Base-by-base conservation (phyloP, 1,284 basidiomycete genomes). In the Marasmius tenuissimus region DNA sequence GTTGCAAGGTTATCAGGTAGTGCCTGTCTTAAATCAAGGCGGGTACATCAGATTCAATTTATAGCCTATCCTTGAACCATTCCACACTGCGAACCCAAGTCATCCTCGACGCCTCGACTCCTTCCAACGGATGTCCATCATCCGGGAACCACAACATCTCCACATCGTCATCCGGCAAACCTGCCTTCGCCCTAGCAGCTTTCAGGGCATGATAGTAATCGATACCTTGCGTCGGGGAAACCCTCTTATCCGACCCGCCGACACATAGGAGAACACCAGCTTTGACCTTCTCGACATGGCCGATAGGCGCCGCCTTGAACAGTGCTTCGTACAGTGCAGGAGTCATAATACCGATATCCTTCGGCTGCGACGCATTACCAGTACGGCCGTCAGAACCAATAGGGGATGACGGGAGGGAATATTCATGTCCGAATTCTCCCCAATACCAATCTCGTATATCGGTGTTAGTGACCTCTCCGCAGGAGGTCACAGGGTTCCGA, bases 361-460 rank as follows among this genome's bases (percentile, higher is more conserved):
- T 14, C 0, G 73, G 70, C 3, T 53, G 2, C 34, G 39, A 52
- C 16, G n/a, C 38, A 34, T 39, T 51, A 27, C 59, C 37, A 22
- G 42, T 54, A 12, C 34, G 16, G n/a, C 60, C 22, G 61, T 66
- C 61, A 4, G 64, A 34, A 8, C 22, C 59, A 34, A 67, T 59
- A 38, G 76, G 64, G 18, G 69, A 73, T 18, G 78, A 80, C 4
- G 65, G 64, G 1, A 80, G 59, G 0, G 78, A 74, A 58, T 81
- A 85, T 1, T 71, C 65, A 3, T 85, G 62, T 0, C 81, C 85
- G 58, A 86, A 85, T 71, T 92, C 90, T 12, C 74, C 69, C 66
- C 79, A 87, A 47, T 83, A 83, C 90, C 90, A 92, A 67, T 92
- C 91, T 2, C 87, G 83, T 47, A 92, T 92, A 66, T 93, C 91